Evolutionary conservation across 139 green algal genomes (phyloP), one percentile per base, ranked within the genome.

Genomic region (Chlamydomonas sp.): DNA sequence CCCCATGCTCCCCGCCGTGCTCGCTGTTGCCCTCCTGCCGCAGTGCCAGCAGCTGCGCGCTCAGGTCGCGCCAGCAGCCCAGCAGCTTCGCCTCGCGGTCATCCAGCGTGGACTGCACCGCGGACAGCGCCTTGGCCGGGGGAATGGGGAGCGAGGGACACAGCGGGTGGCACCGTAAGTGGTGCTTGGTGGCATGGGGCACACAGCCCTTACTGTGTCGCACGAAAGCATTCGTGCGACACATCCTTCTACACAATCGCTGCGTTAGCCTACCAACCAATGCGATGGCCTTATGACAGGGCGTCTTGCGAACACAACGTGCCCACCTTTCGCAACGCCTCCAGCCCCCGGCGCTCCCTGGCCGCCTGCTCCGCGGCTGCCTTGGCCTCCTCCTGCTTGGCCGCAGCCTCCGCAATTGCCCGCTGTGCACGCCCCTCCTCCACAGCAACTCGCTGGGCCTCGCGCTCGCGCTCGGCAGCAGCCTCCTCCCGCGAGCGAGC

Each of bases 51-150:
- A 88, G 84, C 84, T 88, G 84, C 57, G 10, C 14, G 20, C 83
- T 88, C 63, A 88, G 84, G 75, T 77, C 64, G 58, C 84, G 84
- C 84, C 84, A 88, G n/a, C 63, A 83, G 73, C 49, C 74, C 76
- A 88, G 63, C 75, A 88, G 84, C 84, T 88, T 88, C 75, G 84
- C 63, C 63, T 88, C 84, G 57, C 84, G 84, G 57, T 8, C 12
- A 64, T 88, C 84, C 84, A 88, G 84, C 10, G 84, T 18, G 31
- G 73, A 63, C 7, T 63, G 15, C 0, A 87, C 62, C 2, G 83
- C 64, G 2, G 83, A 81, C 61, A 87, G 73, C 17, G 62, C 72
- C 83, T 87, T 72, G n/a, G 15, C 6, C 59, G 16, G 73, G n/a
- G 73, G 49, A 60, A 10, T 49, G 31, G 31, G 31, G 31, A 49